Evolutionary conservation across 2,329 filamentous ascomycete species (phyloP).

Genomic region (Herpotrichia juniperi): DNA sequence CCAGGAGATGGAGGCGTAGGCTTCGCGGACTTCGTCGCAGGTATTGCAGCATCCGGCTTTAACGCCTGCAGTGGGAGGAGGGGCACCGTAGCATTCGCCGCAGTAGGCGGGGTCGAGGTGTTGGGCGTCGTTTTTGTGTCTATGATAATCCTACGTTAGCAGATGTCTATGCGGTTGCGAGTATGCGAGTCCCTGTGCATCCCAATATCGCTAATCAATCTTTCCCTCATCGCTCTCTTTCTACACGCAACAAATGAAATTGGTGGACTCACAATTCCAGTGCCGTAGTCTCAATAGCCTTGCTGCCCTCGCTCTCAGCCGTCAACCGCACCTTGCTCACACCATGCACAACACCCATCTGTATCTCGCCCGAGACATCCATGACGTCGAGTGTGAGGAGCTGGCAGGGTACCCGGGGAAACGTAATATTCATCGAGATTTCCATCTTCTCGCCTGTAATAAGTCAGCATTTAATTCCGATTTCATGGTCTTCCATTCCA

Average conservation of each 20-base stretch:
- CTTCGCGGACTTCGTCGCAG: slow-evolving; percentile 94
- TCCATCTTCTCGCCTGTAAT: slow-evolving; percentile 91
- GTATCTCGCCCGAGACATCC: slow-evolving; percentile 97
- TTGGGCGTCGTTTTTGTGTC: slow-evolving; percentile 69
- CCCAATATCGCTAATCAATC: too few relatives aligned
- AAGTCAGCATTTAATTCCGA: slow-evolving; percentile 10
- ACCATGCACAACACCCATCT: slow-evolving; percentile 91
- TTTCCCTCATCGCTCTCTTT: too few relatives aligned
- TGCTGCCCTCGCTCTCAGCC: slow-evolving; percentile 74
- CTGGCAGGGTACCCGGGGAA: slow-evolving; percentile 92
- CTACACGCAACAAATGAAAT: too few relatives aligned
- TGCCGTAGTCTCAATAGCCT: slow-evolving; percentile 45
- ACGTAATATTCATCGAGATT: slow-evolving; percentile 96
- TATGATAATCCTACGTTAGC: slow-evolving; percentile 39
- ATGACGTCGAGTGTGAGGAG: slow-evolving; percentile 96
- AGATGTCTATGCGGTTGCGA: background rate
- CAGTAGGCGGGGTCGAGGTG: slow-evolving; percentile 94
- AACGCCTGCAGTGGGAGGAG: slow-evolving; percentile 69
- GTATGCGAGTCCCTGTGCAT: too few relatives aligned
- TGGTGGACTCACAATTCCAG: slow-evolving; percentile 43
- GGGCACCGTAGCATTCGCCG: slow-evolving; percentile 88
- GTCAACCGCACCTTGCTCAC: slow-evolving; percentile 87
- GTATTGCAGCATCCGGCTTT: slow-evolving; percentile 97
- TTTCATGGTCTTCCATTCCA: background rate
- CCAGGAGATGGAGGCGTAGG: slow-evolving; percentile 89